Evolutionary conservation across 306 rosid genomes (phyloP).

Genomic region (Fragaria iinumae): DNA sequence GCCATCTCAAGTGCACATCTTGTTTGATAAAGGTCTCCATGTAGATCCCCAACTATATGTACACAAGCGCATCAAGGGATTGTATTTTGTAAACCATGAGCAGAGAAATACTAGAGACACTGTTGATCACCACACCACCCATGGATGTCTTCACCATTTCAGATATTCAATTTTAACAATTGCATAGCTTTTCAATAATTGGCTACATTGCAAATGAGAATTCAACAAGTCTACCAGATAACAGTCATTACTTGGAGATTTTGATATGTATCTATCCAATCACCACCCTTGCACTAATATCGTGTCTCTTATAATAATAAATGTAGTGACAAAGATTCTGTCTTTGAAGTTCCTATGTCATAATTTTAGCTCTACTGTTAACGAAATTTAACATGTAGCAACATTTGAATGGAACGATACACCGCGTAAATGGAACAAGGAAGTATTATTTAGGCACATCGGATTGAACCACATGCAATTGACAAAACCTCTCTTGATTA

Average conservation of each 20-base stretch:
- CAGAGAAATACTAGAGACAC: neutral
- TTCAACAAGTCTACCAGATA: neutral
- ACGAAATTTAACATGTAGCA: neutral
- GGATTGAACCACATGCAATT: neutral
- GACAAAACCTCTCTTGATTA: neutral
- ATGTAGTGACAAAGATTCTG: neutral
- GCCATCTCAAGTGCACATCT: slow-evolving; percentile 88
- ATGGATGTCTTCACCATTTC: neutral
- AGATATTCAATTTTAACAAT: neutral
- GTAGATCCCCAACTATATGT: slow-evolving; percentile 82
- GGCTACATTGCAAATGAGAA: neutral
- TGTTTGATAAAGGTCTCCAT: slow-evolving; percentile 86
- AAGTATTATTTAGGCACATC: neutral
- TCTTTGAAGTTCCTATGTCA: neutral
- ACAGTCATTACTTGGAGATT: neutral
- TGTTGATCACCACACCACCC: neutral
- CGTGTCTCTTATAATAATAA: neutral
- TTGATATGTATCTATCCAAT: neutral
- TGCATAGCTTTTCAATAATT: neutral
- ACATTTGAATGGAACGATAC: neutral
- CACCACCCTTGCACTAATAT: neutral
- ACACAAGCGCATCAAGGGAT: slow-evolving; percentile 9
- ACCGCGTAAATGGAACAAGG: neutral
- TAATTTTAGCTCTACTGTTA: neutral
- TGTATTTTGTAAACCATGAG: neutral